A percentile compares a stretch with the other conserved stretches of the same genome.
These are phyloP conservation scores for Colletotrichum sp. DNA, from an alignment of 2,329 filamentous ascomycete species.

Conservation along the genomic window DNA sequence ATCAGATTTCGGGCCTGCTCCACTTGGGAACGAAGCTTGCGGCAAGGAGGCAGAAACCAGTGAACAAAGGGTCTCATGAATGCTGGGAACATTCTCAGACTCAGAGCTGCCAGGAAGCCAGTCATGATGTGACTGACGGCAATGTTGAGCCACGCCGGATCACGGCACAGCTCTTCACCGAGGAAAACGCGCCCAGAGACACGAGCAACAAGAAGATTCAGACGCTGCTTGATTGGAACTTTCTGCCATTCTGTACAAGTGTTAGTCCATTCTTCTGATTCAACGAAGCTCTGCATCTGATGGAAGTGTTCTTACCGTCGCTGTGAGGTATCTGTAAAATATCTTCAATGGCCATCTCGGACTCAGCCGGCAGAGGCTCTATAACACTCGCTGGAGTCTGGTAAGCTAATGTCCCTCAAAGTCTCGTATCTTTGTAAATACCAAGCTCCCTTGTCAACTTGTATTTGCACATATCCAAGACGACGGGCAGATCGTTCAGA, in stretches of 20 bases:
- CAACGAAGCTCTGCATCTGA: fast-evolving
- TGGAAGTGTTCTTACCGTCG: not conserved
- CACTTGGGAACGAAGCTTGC: constrained; percentile 38
- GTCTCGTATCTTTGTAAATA: not conserved
- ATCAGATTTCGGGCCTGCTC: not conserved
- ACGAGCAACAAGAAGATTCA: not conserved
- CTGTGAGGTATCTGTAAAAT: not conserved
- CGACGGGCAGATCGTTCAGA: not conserved
- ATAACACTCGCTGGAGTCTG: not conserved
- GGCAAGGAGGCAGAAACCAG: constrained; percentile 45
- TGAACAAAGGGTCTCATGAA: constrained; percentile 45
- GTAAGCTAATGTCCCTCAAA: fast-evolving
- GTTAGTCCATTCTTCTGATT: not conserved
- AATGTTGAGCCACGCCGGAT: constrained; percentile 52
- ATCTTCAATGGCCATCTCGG: not conserved
- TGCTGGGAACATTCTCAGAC: constrained; percentile 44
- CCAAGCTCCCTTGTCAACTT: not conserved
- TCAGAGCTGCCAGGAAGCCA: constrained; percentile 35
- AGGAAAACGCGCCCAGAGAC: not conserved
- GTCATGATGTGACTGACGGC: constrained; percentile 45
- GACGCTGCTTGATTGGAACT: not conserved
- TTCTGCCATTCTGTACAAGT: not conserved
- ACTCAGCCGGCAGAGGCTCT: not conserved
- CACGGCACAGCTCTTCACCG: constrained; percentile 46
- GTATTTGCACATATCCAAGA: not conserved